A percentile compares a stretch with the other conserved stretches of the same genome.
Evolutionary conservation across 2,329 filamentous ascomycete genomes (phyloP).

Genomic region (Penicillium sp.): DNA sequence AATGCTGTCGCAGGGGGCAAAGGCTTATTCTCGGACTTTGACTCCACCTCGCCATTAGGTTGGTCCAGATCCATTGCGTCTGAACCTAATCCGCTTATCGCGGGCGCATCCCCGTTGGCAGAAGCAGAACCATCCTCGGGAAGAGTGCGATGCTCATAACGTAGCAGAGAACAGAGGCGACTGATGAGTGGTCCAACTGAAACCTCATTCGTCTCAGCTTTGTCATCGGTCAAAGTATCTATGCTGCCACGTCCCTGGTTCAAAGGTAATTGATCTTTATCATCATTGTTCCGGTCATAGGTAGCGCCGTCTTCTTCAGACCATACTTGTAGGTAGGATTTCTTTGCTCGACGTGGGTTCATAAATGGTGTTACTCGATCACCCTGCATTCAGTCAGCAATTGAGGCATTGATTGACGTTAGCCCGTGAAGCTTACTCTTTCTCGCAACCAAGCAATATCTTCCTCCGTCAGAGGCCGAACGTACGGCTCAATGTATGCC

Average conservation of each 20-base stretch:
- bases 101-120: conserved; percentile 50
- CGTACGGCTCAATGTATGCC: conserved; percentile 90
- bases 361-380: conserved; percentile 83
- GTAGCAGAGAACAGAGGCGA: conserved; percentile 77
- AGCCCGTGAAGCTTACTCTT: conserved; percentile 53
- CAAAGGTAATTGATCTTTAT: conserved; percentile 69
- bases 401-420: neutral
- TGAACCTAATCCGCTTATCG: conserved; percentile 43
- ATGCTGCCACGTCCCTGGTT: conserved; percentile 86
- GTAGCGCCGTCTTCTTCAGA: conserved; percentile 86
- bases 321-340: conserved; percentile 89
- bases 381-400: conserved; percentile 52
- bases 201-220: conserved; percentile 85
- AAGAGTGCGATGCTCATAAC: conserved; percentile 66
- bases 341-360: conserved; percentile 81
- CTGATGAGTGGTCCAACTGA: conserved; percentile 86
- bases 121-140: conserved; percentile 62
- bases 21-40: conserved; percentile 41
- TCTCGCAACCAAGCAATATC: conserved; percentile 92
- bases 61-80: conserved; percentile 56
- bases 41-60: conserved; percentile 50
- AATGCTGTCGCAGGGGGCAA: conserved; percentile 76
- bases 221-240: conserved; percentile 82
- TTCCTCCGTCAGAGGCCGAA: conserved; percentile 86
- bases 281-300: conserved; percentile 67